phyloP scores from a whole-genome alignment of 1,284 basidiomycete species.

The Abortiporus biennis region DNA sequence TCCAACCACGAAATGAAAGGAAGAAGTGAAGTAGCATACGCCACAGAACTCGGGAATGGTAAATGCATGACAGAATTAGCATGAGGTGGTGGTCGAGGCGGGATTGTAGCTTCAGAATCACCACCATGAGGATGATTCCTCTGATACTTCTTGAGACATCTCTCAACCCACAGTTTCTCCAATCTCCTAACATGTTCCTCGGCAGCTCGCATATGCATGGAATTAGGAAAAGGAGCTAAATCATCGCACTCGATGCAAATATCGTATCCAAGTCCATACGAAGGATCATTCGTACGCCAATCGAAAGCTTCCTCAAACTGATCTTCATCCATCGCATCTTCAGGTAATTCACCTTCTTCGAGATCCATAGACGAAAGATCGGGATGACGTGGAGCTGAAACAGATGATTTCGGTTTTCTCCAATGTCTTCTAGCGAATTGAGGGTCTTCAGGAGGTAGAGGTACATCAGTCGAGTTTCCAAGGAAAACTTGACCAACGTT shows the following conservation, averaged over 20 bases:
- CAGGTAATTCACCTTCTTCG: neutral
- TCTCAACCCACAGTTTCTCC: conserved; percentile 55
- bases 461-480: conserved; percentile 78
- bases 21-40: conserved; percentile 42
- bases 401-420: conserved; percentile 9
- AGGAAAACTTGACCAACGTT: conserved; percentile 61
- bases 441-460: conserved; percentile 28
- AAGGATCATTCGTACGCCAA: conserved; percentile 53
- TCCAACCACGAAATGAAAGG: conserved; percentile 59
- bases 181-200: conserved; percentile 64
- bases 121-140: neutral
- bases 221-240: conserved; percentile 59
- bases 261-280: conserved; percentile 59
- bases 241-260: conserved; percentile 87
- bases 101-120: no score
- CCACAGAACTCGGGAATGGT: conserved; percentile 64
- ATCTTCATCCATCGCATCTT: conserved; percentile 12
- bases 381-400: conserved; percentile 14
- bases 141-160: conserved; percentile 22
- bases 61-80: conserved; percentile 68
- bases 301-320: conserved; percentile 35
- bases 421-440: conserved; percentile 8
- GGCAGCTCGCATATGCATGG: conserved; percentile 56
- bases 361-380: neutral
- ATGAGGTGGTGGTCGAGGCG: conserved; percentile 61